Evolutionary conservation across 495 filamentous ascomycete genomes (phyloP), one percentile per base, ranked within the genome.

Genomic region (Penicillium bialowiezense): DNA sequence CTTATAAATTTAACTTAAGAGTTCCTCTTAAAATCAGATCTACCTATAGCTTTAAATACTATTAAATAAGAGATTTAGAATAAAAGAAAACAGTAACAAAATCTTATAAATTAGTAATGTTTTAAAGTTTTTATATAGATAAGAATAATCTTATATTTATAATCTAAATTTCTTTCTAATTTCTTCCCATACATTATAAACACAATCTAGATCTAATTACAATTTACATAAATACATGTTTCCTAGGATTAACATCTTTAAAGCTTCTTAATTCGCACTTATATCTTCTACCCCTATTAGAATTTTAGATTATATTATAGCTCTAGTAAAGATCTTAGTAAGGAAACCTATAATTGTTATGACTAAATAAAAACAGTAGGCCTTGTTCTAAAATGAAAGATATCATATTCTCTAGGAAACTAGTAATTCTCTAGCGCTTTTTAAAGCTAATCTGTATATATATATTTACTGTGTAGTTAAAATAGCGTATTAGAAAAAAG

Each of bases 401-500:
- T 14, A 41, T 46, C 18, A 59, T 13, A 26, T 32, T 58, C 3
- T 36, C 47, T 15, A 51, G 60, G 34, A 64, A 59, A 1, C 59
- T 52, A 10, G 49, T 49, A 19, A 60, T 55, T 26, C 51, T 52
- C 56, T 46, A 64, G 12, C 44, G 42, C 23, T 38, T 42, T 19
- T 58, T 48, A 2, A 37, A 29, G 9, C 39, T 10, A 20, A 40
- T 45, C 29, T 50, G 36, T 19, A 64, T 6, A 35, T 44, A 64
- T 18, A 64, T 44, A 24, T 55, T 54, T 10, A 60, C 38, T 5
- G 20, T 46, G 14, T 58, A 29, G 19, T 57, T 41, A 1, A 34
- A 23, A 38, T 60, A 39, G 8, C 37, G 26, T 21, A 48, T 29
- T 3, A 57, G 44, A 9, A 64, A 35, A 3, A 49, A 55, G 7